Conservation (phyloP, 345 rosid genomes). For the Salix udensis region DNA sequence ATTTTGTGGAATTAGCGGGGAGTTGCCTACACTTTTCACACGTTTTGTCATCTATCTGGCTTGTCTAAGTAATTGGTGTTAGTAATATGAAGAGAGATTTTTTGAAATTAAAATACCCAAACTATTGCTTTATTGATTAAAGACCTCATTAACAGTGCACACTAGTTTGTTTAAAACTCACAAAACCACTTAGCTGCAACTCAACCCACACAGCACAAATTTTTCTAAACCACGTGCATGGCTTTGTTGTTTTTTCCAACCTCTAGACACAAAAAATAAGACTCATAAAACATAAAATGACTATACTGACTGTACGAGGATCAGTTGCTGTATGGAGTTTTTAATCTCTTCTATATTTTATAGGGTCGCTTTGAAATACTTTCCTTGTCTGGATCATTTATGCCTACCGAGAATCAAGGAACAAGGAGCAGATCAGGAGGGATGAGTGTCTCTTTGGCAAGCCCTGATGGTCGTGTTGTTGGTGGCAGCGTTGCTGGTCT, state of each 20-base stretch:
- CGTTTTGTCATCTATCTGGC: background rate
- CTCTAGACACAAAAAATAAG: no score
- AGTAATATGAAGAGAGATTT: background rate
- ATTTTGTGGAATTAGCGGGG: background rate
- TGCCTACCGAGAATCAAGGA: conserved; percentile 83
- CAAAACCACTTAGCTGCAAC: background rate
- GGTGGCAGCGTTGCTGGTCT: conserved; percentile 97
- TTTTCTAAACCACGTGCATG: background rate
- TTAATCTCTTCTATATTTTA: conserved; percentile 5
- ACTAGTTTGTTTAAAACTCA: background rate
- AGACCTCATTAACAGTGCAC: background rate
- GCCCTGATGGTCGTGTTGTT: conserved; percentile 93
- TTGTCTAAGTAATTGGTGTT: background rate
- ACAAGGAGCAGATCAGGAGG: conserved; percentile 92
- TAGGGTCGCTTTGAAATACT: conserved; percentile 97
- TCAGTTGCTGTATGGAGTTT: background rate
- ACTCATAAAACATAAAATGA: background rate
- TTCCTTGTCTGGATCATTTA: conserved; percentile 93
- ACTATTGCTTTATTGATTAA: background rate
- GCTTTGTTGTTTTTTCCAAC: no score
- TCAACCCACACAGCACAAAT: background rate
- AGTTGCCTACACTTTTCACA: background rate
- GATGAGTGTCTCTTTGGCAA: conserved; percentile 88
- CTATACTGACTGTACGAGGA: background rate
- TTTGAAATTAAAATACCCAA: no score